Base-by-base conservation (phyloP, 495 filamentous ascomycete genomes). In the Neurospora sp. region DNA sequence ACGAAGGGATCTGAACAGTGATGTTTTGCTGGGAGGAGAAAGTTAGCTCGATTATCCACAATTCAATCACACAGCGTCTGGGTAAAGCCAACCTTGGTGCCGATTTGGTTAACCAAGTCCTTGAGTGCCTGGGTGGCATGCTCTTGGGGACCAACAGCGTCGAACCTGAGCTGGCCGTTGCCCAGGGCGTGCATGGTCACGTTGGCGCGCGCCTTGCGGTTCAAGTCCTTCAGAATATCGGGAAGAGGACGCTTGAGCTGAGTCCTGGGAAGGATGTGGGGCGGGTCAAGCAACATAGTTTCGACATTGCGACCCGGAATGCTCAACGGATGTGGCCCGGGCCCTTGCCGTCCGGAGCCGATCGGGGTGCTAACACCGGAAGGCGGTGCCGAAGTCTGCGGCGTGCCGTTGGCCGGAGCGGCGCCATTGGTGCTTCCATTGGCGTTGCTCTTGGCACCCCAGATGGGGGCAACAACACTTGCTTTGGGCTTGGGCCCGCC, bases 221-320 rank as follows among this genome's bases (percentile, higher is more conserved):
- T 97, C 79, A 98, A 91, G 74, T 97, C 93, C 76, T 92, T 90
- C 71, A 97, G 79, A 59, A 96, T 90, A 72, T 98, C 95, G 12
- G 86, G 82, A 3, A 97, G 82, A 22, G 93, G 91, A 72, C 92
- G 91, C 87, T 93, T 97, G 78, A 97, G 81, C 75, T 97, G 89
- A 68, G 86, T 86, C 22, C 91, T 86, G 27, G 90, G 88, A 39
- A 91, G 87, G 76, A 97, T 85, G 78, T 96, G 89, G 3, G 88
- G 87, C 2, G 91, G 89, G 70, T 88, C 88, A 42, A 96, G 86
- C 39, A 88, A 84, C 61, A 96, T 86, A 69, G 88, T 87, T 79
- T 97, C 91, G 76, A 87, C 89, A 81, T 93, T 89, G 73, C 92
- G 93, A 74, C 92, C 92, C 27, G 92, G 93, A 37, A 96, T 88